A percentile compares a stretch with the other conserved stretches of the same genome.
These are phyloP conservation scores for Firmiana major DNA, from an alignment of 345 rosid genomes.

Conservation along the genomic window DNA sequence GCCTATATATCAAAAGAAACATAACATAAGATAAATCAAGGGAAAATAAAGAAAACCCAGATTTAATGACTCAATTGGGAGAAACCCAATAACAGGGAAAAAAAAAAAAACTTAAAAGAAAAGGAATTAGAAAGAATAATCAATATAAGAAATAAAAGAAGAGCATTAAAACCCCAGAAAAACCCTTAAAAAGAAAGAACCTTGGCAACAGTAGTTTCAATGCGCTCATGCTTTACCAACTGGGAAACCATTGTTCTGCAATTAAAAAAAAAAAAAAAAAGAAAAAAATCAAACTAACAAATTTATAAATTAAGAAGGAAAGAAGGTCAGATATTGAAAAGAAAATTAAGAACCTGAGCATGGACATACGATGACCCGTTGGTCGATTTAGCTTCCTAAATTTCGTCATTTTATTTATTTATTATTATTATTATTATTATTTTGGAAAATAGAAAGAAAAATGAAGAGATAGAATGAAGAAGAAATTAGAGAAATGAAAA, in stretches of 20 bases:
- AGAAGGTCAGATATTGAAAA: background rate
- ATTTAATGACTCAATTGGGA: background rate
- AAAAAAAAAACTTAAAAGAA: background rate
- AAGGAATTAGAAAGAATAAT: background rate
- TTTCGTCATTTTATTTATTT: conserved; percentile 61
- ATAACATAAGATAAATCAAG: background rate
- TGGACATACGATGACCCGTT: conserved; percentile 77
- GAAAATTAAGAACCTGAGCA: conserved; percentile 61
- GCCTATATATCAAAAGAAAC: background rate
- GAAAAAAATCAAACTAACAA: background rate
- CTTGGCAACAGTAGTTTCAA: conserved; percentile 90
- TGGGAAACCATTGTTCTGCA: conserved; percentile 93
- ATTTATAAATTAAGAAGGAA: background rate
- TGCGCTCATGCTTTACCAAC: conserved; percentile 87
- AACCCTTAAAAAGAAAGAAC: conserved; percentile 27
- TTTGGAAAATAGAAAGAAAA: background rate
- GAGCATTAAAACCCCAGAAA: conserved; percentile 22
- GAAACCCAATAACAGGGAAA: background rate
- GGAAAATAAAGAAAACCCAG: background rate
- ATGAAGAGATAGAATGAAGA: conserved; percentile 7
- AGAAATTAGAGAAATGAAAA: conserved; percentile 6
- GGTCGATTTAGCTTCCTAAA: conserved; percentile 82
- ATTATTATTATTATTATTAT: background rate
- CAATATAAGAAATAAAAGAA: background rate
- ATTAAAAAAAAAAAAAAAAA: background rate